phyloP scores from a whole-genome alignment of 2,329 filamentous ascomycete species.

The Hypoxylon sp. region DNA sequence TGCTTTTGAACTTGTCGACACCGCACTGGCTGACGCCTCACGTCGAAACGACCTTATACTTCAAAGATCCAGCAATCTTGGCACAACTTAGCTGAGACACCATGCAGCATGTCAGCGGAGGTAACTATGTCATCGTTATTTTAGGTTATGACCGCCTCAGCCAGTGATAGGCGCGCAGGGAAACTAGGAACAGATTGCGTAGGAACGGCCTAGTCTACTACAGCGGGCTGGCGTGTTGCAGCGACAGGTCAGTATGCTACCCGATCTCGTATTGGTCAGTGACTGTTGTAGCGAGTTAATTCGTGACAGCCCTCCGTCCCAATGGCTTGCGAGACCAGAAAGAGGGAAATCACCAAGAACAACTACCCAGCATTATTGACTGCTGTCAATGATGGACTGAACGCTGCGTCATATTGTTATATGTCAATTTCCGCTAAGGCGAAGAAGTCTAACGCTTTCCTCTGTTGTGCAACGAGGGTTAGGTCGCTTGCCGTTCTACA shows the following conservation, averaged over 20 bases:
- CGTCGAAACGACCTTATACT: conserved; percentile 35
- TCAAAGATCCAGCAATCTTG: conserved; percentile 25
- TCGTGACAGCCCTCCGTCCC: conserved; percentile 28
- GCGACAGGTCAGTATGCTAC: conserved; percentile 19
- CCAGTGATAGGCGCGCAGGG: conserved; percentile 15
- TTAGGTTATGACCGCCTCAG: conserved; percentile 25
- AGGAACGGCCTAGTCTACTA: conserved; percentile 27
- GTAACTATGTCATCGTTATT: conserved; percentile 12
- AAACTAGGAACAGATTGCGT: conserved; percentile 13
- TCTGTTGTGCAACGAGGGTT: conserved; percentile 33
- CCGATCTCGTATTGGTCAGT: conserved; percentile 28
- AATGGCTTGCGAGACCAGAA: conserved; percentile 31
- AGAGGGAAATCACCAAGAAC: conserved; percentile 18
- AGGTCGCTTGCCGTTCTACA: conserved; percentile 35
- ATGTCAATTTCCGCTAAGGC: conserved; percentile 32
- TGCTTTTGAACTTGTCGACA: conserved; percentile 44
- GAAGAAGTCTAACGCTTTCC: conserved; percentile 30
- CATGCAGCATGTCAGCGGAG: conserved; percentile 19
- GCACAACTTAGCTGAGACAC: conserved; percentile 33
- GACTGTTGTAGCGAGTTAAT: conserved; percentile 24
- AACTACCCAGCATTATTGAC: conserved; percentile 22
- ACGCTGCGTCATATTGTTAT: conserved; percentile 21
- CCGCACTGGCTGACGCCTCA: conserved; percentile 37
- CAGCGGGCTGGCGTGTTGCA: conserved; percentile 32
- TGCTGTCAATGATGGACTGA: conserved; percentile 27